Evolutionary conservation across 1,284 basidiomycete species (phyloP).

Genomic region (Meripilus lineatus): DNA sequence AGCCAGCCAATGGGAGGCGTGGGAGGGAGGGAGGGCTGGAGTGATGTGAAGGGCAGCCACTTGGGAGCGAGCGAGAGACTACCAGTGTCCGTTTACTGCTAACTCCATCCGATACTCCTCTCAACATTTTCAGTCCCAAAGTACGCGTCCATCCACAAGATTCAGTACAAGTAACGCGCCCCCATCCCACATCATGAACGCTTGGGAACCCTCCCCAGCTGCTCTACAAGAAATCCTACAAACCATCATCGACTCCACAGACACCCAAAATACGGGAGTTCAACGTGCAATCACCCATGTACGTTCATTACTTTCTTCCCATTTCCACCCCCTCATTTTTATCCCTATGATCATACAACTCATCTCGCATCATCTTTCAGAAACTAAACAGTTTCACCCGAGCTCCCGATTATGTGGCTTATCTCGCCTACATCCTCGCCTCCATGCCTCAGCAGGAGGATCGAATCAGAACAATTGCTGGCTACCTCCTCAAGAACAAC

Average conservation of each 20-base stretch:
- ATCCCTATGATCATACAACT: constrained; percentile 9
- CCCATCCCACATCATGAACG: constrained; percentile 38
- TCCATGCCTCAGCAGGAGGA: constrained; percentile 80
- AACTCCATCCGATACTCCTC: not conserved
- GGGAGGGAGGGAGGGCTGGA: no score
- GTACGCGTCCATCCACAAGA: constrained; percentile 17
- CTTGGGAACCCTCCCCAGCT: constrained; percentile 72
- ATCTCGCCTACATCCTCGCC: constrained; percentile 92
- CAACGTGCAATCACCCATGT: constrained; percentile 78
- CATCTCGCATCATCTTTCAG: constrained; percentile 36
- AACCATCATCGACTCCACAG: constrained; percentile 82
- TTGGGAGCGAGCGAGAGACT: not conserved
- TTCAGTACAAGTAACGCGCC: constrained; percentile 22
- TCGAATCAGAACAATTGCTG: constrained; percentile 91
- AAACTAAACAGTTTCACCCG: constrained; percentile 88
- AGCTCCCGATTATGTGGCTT: constrained; percentile 92
- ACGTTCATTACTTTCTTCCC: constrained; percentile 25
- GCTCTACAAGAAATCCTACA: constrained; percentile 81
- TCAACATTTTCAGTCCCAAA: constrained; percentile 6
- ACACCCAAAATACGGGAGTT: constrained; percentile 58
- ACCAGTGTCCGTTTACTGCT: not conserved
- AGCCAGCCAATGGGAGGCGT: no score
- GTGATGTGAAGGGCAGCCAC: not conserved
- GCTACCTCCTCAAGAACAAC: constrained; percentile 97
- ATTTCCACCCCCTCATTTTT: constrained; percentile 15